phyloP scores from a whole-genome alignment of 106 monocot genomes.

The Alisma plantagoaquatica region DNA sequence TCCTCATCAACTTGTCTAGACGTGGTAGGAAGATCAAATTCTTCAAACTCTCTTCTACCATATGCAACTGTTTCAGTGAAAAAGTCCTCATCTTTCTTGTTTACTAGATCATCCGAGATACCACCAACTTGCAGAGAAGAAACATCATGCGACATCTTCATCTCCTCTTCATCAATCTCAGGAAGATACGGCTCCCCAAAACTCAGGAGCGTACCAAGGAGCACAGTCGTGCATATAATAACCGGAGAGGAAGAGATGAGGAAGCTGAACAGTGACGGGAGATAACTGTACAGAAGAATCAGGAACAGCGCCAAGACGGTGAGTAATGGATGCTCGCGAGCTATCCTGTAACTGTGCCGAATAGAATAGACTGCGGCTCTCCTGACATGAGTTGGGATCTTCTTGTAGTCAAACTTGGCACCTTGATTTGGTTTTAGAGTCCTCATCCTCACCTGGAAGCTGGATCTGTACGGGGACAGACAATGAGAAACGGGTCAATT shows the following conservation, averaged over 20 bases:
- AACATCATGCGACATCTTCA: slow-evolving; percentile 13
- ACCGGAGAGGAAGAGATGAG: slow-evolving; percentile 44
- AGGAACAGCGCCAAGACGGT: slow-evolving; percentile 27
- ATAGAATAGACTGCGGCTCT: slow-evolving; percentile 33
- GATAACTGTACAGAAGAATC: slow-evolving; percentile 33
- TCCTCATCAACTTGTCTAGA: too few relatives aligned
- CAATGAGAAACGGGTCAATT: too few relatives aligned
- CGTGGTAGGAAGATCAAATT: too few relatives aligned
- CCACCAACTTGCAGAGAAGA: slow-evolving; percentile 21
- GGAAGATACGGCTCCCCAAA: slow-evolving; percentile 49
- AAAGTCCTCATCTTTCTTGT: slow-evolving; percentile 4
- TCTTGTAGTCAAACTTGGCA: too few relatives aligned
- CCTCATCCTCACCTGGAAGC: too few relatives aligned
- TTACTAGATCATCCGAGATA: slow-evolving; percentile 5
- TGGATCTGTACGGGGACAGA: too few relatives aligned
- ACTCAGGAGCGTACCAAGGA: slow-evolving; percentile 57
- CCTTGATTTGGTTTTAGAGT: too few relatives aligned
- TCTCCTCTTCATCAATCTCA: slow-evolving; percentile 33
- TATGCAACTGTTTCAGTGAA: not conserved
- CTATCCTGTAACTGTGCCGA: slow-evolving; percentile 23
- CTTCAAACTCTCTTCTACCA: too few relatives aligned
- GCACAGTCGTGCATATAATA: slow-evolving; percentile 52
- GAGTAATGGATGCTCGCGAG: slow-evolving; percentile 40
- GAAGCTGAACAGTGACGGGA: slow-evolving; percentile 46
- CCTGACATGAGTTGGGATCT: slow-evolving; percentile 15